Percentiles rank a stretch among this genome's conserved stretches.
Conservation (phyloP, 306 rosid species). For the Vicia sativa region DNA sequence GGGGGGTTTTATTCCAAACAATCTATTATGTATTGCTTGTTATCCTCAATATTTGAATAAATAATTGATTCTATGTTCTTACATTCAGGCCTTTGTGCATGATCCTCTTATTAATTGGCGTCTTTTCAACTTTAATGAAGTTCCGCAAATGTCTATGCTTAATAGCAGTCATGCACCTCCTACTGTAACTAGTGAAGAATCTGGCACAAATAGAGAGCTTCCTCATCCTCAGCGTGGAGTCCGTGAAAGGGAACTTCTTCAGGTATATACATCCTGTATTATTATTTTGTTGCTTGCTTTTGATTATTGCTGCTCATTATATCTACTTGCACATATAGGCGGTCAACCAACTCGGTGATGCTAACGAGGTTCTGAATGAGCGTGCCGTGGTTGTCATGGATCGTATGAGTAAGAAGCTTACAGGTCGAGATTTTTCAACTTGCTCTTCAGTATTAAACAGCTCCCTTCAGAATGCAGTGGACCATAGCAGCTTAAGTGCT, state of each 20-base stretch:
- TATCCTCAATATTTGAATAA: slow-evolving; percentile 6
- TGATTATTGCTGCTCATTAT: slow-evolving; percentile 40
- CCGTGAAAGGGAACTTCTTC: slow-evolving; percentile 97
- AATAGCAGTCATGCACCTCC: slow-evolving; percentile 67
- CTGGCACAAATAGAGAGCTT: slow-evolving; percentile 73
- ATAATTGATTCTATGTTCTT: slow-evolving; percentile 27
- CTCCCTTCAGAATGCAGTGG: slow-evolving; percentile 63
- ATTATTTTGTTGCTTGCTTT: slow-evolving; percentile 27
- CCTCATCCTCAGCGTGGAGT: slow-evolving; percentile 90
- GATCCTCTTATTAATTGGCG: slow-evolving; percentile 99
- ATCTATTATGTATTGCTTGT: slow-evolving; percentile 12
- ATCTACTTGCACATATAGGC: slow-evolving; percentile 57
- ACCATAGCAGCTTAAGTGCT: slow-evolving; percentile 66
- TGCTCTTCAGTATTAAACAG: slow-evolving; percentile 59
- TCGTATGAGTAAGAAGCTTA: slow-evolving; percentile 93
- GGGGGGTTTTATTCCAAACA: slow-evolving; percentile 1
- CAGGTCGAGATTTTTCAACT: slow-evolving; percentile 93
- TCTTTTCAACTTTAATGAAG: slow-evolving; percentile 97
- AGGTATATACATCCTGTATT: slow-evolving; percentile 55
- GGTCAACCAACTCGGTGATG: slow-evolving; percentile 97
- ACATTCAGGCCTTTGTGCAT: slow-evolving; percentile 89
- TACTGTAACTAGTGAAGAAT: slow-evolving; percentile 76
- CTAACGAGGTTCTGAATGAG: slow-evolving; percentile 95
- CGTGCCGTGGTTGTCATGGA: slow-evolving; percentile 99
- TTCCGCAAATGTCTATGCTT: slow-evolving; percentile 86